These are phyloP conservation scores for Dipteronia dyeriana DNA, from an alignment of 345 rosid genomes.

Conservation along the genomic window DNA sequence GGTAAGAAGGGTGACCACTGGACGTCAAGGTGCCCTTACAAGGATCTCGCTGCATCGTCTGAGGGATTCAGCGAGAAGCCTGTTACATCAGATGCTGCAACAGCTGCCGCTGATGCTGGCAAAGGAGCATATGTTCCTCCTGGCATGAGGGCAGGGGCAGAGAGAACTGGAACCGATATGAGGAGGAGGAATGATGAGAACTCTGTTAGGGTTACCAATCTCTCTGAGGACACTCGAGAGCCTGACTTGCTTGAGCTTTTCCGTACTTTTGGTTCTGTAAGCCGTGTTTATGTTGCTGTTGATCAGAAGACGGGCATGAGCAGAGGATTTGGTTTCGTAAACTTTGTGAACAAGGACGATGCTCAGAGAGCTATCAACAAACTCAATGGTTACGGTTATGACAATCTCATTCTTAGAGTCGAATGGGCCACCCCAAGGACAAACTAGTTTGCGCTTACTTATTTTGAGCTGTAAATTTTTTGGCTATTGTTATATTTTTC, in stretches of 20 bases:
- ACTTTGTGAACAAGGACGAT: constrained; percentile 83
- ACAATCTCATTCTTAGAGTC: constrained; percentile 86
- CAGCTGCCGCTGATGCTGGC: no score
- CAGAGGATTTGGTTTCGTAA: constrained; percentile 92
- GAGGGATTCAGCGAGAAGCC: no score
- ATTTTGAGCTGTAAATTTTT: not conserved
- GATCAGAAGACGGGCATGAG: constrained; percentile 88
- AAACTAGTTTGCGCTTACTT: constrained; percentile 35
- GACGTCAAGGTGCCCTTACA: no score
- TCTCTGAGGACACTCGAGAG: constrained; percentile 88
- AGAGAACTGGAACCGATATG: constrained; percentile 79
- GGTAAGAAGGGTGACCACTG: no score
- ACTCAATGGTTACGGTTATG: constrained; percentile 89
- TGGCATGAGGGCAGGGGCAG: constrained; percentile 75
- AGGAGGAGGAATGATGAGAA: constrained; percentile 91
- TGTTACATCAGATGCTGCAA: no score
- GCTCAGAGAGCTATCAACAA: constrained; percentile 91
- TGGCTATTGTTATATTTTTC: no score
- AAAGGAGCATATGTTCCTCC: no score
- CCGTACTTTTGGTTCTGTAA: constrained; percentile 80
- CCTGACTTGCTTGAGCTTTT: constrained; percentile 80
- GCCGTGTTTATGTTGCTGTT: constrained; percentile 80
- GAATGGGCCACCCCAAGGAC: constrained; percentile 93
- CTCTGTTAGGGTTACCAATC: constrained; percentile 81
- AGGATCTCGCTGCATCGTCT: no score